A percentile compares a stretch with the other conserved stretches of the same genome.
Evolutionary conservation across 2,329 filamentous ascomycete species (phyloP).

Genomic region (Cytospora chrysosperma): DNA sequence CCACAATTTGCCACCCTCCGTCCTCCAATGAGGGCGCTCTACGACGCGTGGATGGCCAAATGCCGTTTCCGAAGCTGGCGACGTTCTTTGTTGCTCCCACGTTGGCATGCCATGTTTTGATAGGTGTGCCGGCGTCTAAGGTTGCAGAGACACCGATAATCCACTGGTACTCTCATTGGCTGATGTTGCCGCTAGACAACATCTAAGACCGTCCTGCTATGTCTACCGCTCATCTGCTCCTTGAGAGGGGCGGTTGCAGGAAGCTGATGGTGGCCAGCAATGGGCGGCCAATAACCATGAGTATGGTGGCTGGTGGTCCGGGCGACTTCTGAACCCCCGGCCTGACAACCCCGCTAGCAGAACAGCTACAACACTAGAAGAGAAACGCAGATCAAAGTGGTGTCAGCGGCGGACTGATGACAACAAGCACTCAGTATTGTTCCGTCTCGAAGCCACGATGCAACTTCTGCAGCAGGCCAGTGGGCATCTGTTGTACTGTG

Average conservation of each 20-base stretch:
- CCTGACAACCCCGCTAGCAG: constrained; percentile 11
- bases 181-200: constrained; percentile 1
- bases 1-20: not conserved
- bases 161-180: constrained; percentile 11
- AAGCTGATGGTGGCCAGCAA: not conserved
- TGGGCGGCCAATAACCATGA: not conserved
- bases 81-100: not conserved
- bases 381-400: not conserved
- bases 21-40: not conserved
- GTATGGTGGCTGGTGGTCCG: not conserved
- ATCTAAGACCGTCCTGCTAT: constrained; percentile 9
- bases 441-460: constrained; percentile 13
- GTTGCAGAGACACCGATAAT: constrained; percentile 12
- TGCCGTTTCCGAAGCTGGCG: not conserved
- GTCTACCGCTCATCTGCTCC: constrained; percentile 13
- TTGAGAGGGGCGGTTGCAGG: constrained; percentile 11
- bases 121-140: constrained; percentile 17
- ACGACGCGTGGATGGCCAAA: not conserved
- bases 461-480: constrained; percentile 12
- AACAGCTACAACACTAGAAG: constrained; percentile 11
- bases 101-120: constrained; percentile 8
- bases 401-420: constrained; percentile 1
- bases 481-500: not conserved
- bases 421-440: constrained; percentile 3
- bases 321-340: constrained; percentile 13